phyloP scores from a whole-genome alignment of 805 yeast species.

The Kurtzmaniella fragi region DNA sequence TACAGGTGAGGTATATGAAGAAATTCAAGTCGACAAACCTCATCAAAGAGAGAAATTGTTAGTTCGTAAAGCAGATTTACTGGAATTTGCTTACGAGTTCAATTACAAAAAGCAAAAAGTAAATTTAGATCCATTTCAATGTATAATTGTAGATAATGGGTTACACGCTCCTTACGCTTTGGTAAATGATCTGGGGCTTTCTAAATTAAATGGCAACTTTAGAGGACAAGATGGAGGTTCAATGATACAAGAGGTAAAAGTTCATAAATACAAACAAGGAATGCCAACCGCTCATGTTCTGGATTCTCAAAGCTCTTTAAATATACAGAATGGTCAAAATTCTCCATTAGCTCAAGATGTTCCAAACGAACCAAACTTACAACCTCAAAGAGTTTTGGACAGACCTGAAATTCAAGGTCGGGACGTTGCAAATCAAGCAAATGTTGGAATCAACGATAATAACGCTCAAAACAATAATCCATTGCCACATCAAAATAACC shows the following conservation, averaged over 20 bases:
- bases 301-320: not conserved
- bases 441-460: too few relatives aligned
- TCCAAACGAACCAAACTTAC: not conserved
- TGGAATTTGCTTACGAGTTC: slow-evolving; percentile 21
- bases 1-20: slow-evolving; percentile 21
- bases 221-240: slow-evolving; percentile 9
- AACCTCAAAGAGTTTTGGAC: not conserved
- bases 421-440: too few relatives aligned
- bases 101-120: slow-evolving; percentile 14
- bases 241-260: slow-evolving; percentile 21
- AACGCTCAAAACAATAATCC: slow-evolving; percentile 10
- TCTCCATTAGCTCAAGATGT: not conserved
- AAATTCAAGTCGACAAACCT: slow-evolving; percentile 8
- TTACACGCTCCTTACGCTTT: slow-evolving; percentile 33
- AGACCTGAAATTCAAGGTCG: too few relatives aligned
- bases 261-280: not conserved
- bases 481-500: not conserved
- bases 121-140: slow-evolving; percentile 33
- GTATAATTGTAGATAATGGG: slow-evolving; percentile 33
- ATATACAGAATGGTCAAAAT: slow-evolving; percentile 1
- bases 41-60: slow-evolving; percentile 10
- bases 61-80: slow-evolving; percentile 23
- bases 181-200: slow-evolving; percentile 30
- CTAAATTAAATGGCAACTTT: slow-evolving; percentile 15
- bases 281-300: not conserved